Conservation (phyloP, 2,329 filamentous ascomycete genomes). For the Plenodomus lindquistii region DNA sequence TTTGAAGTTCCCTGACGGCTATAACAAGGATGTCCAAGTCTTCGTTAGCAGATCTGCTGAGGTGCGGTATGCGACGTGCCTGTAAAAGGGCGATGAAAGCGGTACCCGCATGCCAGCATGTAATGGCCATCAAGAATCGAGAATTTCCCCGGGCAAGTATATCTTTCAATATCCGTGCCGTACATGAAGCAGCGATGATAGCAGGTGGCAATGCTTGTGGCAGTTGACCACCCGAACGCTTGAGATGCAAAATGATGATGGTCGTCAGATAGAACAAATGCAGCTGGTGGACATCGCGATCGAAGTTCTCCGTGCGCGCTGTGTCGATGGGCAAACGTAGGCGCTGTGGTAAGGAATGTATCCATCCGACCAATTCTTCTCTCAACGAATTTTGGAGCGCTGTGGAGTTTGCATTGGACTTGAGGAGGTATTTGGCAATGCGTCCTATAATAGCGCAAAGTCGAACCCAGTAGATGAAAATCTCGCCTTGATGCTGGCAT, state of each 20-base stretch:
- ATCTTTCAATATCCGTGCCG: conserved; percentile 22
- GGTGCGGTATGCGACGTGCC: conserved; percentile 22
- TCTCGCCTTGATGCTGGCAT: conserved; percentile 25
- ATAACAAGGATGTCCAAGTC: conserved; percentile 21
- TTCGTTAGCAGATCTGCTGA: conserved; percentile 19
- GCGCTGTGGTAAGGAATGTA: conserved; percentile 18
- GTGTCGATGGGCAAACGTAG: conserved; percentile 18
- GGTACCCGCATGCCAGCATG: conserved; percentile 27
- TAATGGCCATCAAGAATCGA: conserved; percentile 28
- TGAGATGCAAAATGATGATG: conserved; percentile 25
- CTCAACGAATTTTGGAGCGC: conserved; percentile 15
- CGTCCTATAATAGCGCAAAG: conserved; percentile 27
- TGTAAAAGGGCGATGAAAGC: conserved; percentile 28
- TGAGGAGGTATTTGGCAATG: conserved; percentile 22
- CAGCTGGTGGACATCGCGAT: conserved; percentile 27
- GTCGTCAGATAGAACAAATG: conserved; percentile 28
- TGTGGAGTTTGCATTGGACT: conserved; percentile 11
- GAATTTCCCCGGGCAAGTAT: conserved; percentile 27
- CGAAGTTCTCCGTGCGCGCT: conserved; percentile 17
- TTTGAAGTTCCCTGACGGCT: conserved; percentile 22
- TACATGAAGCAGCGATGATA: conserved; percentile 26
- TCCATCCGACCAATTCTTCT: conserved; percentile 23
- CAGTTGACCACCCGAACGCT: conserved; percentile 23
- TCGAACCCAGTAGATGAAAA: conserved; percentile 28
- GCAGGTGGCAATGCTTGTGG: conserved; percentile 26